Percentiles rank a stretch among this genome's conserved stretches.
Conservation (phyloP, 805 yeast genomes). For the Starmera quercuum region DNA sequence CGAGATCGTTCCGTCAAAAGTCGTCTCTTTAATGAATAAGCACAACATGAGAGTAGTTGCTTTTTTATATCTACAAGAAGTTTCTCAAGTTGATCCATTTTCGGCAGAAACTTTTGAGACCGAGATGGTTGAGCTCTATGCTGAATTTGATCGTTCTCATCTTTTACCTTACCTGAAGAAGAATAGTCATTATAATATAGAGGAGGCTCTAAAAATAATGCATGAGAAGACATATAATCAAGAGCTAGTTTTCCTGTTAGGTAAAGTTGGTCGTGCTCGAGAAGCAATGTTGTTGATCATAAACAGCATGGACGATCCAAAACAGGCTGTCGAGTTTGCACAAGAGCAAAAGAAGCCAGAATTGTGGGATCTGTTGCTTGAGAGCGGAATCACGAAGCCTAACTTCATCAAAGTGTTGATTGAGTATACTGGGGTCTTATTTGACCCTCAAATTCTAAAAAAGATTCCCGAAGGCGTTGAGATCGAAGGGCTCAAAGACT, state of each 20-base stretch:
- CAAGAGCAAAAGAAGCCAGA: constrained; percentile 59
- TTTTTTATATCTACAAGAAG: constrained; percentile 56
- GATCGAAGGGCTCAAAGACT: constrained; percentile 57
- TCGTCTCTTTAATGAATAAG: constrained; percentile 40
- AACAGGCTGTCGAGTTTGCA: constrained; percentile 75
- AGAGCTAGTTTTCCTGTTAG: constrained; percentile 76
- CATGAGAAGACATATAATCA: constrained; percentile 43
- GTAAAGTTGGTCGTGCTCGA: constrained; percentile 72
- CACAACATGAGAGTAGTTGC: constrained; percentile 39
- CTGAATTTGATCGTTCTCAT: constrained; percentile 47
- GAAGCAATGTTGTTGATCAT: constrained; percentile 74
- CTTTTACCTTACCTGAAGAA: constrained; percentile 56
- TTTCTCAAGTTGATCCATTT: constrained; percentile 50
- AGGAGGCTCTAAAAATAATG: constrained; percentile 61
- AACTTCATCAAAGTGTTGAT: constrained; percentile 70
- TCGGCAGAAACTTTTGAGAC: constrained; percentile 54
- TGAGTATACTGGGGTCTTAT: constrained; percentile 55
- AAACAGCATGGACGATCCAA: constrained; percentile 70
- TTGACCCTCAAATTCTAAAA: constrained; percentile 61
- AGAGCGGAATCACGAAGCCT: constrained; percentile 64
- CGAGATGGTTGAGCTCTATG: constrained; percentile 55
- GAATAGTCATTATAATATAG: constrained; percentile 59
- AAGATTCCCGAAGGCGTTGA: constrained; percentile 54
- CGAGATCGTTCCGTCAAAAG: constrained; percentile 47
- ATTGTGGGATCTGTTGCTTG: constrained; percentile 73